Conservation (phyloP, 768 basidiomycete genomes). For the Lentinula aciculospora region DNA sequence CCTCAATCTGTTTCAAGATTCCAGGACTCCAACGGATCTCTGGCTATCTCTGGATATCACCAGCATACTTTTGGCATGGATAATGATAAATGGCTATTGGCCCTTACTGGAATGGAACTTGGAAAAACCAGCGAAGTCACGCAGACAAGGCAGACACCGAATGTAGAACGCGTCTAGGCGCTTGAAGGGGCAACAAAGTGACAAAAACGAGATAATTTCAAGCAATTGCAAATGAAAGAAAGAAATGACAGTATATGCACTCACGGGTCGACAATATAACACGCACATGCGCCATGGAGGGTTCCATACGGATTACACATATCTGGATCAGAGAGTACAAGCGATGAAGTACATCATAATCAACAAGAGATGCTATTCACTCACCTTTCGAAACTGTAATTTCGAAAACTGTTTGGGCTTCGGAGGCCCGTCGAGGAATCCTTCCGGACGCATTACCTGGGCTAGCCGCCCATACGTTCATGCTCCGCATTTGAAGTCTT, state of each 20-base stretch:
- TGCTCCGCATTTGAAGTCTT: neutral
- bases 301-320: slow-evolving; percentile 12
- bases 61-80: no score
- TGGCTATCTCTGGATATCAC: neutral
- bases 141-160: no score
- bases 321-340: neutral
- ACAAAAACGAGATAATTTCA: neutral
- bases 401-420: slow-evolving; percentile 9
- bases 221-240: neutral
- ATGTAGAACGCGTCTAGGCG: no score
- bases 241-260: neutral
- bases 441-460: neutral
- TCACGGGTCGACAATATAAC: slow-evolving; percentile 12
- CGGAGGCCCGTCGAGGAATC: neutral
- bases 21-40: neutral
- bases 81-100: no score
- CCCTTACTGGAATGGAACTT: no score
- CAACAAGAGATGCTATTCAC: neutral
- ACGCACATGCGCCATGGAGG: slow-evolving; percentile 9
- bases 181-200: neutral
- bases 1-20: neutral
- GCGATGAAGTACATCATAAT: neutral
- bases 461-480: slow-evolving; percentile 7
- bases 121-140: no score
- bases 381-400: slow-evolving; percentile 7